These are phyloP conservation scores for Hypoxylon sp. DNA, from an alignment of 2,329 filamentous ascomycete species.

Conservation along the genomic window DNA sequence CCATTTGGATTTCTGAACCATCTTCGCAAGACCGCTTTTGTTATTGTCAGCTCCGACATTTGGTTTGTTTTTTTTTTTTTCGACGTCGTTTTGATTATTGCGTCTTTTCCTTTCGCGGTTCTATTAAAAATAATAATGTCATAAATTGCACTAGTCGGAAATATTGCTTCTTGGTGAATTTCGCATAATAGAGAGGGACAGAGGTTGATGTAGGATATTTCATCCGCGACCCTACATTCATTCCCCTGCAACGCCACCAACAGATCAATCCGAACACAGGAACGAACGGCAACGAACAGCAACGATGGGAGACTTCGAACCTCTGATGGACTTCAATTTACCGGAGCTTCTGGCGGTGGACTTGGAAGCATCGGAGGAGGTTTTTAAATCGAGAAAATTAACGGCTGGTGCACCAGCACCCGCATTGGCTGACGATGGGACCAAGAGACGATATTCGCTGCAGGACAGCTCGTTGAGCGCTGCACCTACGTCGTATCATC, in stretches of 20 bases:
- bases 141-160: constrained; percentile 16
- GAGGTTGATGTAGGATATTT: constrained; percentile 20
- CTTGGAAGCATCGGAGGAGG: constrained; percentile 63
- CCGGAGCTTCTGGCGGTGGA: constrained; percentile 71
- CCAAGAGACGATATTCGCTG: constrained; percentile 48
- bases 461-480: constrained; percentile 46
- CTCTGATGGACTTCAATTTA: constrained; percentile 62
- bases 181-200: constrained; percentile 18
- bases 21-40: constrained; percentile 27
- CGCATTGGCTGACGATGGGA: constrained; percentile 54
- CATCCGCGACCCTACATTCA: constrained; percentile 20
- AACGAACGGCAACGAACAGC: constrained; percentile 44
- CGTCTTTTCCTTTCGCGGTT: constrained; percentile 25
- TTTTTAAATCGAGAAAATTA: constrained; percentile 67
- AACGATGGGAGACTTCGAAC: constrained; percentile 45
- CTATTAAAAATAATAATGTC: constrained; percentile 21
- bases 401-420: constrained; percentile 65
- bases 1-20: constrained; percentile 39
- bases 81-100: constrained; percentile 15
- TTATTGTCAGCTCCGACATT: constrained; percentile 22
- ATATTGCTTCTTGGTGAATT: constrained; percentile 15
- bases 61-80: constrained; percentile 19
- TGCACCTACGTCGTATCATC: constrained; percentile 38
- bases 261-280: constrained; percentile 26
- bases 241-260: constrained; percentile 37